Conservation (phyloP, 805 yeast genomes). For the Brettanomyces bruxellensis region DNA sequence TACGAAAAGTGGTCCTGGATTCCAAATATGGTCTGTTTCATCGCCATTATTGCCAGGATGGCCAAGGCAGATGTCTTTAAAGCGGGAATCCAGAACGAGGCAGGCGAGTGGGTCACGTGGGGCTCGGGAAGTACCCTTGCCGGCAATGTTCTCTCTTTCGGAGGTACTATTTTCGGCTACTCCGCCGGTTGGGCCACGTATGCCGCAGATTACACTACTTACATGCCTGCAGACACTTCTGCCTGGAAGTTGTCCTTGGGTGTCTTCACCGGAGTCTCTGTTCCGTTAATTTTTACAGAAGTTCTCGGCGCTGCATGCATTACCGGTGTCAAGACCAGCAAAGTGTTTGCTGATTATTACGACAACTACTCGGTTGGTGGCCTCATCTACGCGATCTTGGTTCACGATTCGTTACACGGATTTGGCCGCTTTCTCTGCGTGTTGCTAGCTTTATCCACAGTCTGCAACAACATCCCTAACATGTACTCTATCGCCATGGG, state of each 20-base stretch:
- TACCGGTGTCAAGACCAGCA: conserved; percentile 47
- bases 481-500: conserved; percentile 85
- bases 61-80: conserved; percentile 56
- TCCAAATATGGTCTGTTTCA: conserved; percentile 64
- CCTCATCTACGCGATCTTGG: conserved; percentile 67
- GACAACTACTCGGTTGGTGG: conserved; percentile 63
- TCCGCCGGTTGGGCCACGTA: conserved; percentile 94
- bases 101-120: conserved; percentile 22
- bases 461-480: conserved; percentile 89
- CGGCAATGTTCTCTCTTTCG: conserved; percentile 70
- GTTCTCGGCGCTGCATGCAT: conserved; percentile 82
- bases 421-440: conserved; percentile 90
- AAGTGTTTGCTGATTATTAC: conserved; percentile 43
- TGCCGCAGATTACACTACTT: conserved; percentile 87
- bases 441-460: conserved; percentile 72
- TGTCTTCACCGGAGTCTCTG: conserved; percentile 51
- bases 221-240: conserved; percentile 63
- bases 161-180: conserved; percentile 77
- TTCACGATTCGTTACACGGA: conserved; percentile 71
- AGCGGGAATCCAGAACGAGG: conserved; percentile 31
- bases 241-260: conserved; percentile 52
- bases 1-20: conserved; percentile 88
- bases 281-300: conserved; percentile 67
- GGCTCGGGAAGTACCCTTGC: conserved; percentile 60
- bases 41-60: conserved; percentile 73